These are phyloP conservation scores for Chloropicon primus DNA, from an alignment of 139 green algal species.

Conservation along the genomic window DNA sequence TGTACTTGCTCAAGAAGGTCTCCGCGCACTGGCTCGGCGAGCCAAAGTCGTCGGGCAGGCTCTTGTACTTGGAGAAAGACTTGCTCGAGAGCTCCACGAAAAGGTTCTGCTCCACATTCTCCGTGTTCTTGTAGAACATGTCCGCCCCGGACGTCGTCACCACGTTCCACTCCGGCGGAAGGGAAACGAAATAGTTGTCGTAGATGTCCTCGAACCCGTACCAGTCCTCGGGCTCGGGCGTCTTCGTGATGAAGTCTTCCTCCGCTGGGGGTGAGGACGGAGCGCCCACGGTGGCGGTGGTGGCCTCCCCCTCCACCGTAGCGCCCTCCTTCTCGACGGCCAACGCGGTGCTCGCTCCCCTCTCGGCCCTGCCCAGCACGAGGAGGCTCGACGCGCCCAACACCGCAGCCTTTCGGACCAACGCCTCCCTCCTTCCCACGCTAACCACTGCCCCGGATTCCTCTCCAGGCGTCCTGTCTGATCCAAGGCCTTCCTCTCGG, in stretches of 20 bases:
- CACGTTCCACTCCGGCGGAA: neutral
- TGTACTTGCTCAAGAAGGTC: neutral
- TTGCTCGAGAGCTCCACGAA: neutral
- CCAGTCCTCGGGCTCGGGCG: neutral
- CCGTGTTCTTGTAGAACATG: neutral
- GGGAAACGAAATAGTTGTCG: neutral
- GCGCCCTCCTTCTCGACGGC: too few species aligned
- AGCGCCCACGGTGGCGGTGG: too few species aligned
- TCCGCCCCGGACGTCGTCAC: neutral
- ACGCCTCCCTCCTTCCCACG: too few species aligned
- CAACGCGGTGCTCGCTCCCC: too few species aligned
- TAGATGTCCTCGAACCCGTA: neutral
- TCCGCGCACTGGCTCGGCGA: neutral
- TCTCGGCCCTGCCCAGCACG: too few species aligned
- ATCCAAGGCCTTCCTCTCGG: too few species aligned
- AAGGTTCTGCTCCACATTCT: neutral
- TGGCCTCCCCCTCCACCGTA: too few species aligned
- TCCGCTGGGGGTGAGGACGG: neutral
- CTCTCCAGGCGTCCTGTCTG: too few species aligned
- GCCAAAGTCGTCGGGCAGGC: neutral
- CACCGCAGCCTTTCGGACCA: too few species aligned
- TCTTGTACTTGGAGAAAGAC: neutral
- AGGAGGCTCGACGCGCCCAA: too few species aligned
- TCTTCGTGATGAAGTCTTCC: neutral
- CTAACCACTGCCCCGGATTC: too few species aligned